Conservation (phyloP, 306 rosid genomes). For the Astragalus glycyphyllos region DNA sequence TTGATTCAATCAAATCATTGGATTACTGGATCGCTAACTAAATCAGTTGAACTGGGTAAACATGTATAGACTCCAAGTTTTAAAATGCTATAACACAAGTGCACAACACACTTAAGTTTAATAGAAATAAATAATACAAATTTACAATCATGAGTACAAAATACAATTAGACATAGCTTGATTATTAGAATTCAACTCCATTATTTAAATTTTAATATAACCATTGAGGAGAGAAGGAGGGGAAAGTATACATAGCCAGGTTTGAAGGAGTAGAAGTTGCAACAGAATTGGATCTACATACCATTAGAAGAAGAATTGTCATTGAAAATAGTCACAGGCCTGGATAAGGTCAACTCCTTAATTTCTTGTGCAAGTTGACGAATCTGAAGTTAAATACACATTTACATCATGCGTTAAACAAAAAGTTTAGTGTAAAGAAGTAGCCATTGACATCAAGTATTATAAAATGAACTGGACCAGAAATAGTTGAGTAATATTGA, state of each 20-base stretch:
- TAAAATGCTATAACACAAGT: neutral
- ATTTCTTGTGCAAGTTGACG: conserved; percentile 80
- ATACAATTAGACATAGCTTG: neutral
- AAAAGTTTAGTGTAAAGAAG: conserved; percentile 23
- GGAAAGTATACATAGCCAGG: conserved; percentile 18
- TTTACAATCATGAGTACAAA: neutral
- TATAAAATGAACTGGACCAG: conserved; percentile 21
- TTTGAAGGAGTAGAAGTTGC: conserved; percentile 19
- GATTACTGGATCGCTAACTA: neutral
- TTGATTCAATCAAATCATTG: neutral
- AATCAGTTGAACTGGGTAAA: neutral
- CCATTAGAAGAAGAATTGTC: conserved; percentile 59
- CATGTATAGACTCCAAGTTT: neutral
- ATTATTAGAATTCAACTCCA: conserved; percentile 9
- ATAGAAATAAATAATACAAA: neutral
- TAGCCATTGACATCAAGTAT: neutral
- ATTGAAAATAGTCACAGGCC: conserved; percentile 67
- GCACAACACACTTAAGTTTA: neutral
- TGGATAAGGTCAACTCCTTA: conserved; percentile 67
- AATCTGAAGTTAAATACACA: conserved; percentile 54
- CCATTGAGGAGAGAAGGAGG: conserved; percentile 1
- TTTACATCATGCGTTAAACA: neutral
- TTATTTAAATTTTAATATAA: neutral
- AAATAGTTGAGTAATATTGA: conserved; percentile 8
- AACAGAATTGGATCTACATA: conserved; percentile 42